Conservation (phyloP, 306 rosid genomes). For the Arachis hypogaea region DNA sequence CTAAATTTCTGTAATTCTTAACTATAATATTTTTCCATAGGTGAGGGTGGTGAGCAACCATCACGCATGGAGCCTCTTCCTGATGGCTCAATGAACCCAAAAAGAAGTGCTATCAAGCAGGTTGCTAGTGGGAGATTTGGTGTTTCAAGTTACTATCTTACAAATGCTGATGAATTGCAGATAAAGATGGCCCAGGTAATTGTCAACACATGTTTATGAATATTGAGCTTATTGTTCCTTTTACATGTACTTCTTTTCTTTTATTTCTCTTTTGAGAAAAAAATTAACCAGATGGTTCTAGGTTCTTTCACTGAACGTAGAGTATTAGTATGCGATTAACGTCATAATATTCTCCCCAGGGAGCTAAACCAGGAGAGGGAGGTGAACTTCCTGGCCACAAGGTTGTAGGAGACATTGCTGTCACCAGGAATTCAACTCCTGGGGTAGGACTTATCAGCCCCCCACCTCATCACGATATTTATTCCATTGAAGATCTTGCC, state of each 20-base stretch:
- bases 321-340: slow-evolving; percentile 34
- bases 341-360: slow-evolving; percentile 54
- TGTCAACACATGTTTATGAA: slow-evolving; percentile 7
- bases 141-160: slow-evolving; percentile 94
- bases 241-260: background rate
- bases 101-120: slow-evolving; percentile 95
- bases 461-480: slow-evolving; percentile 99
- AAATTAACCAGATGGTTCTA: background rate
- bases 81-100: slow-evolving; percentile 92
- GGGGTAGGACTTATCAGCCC: slow-evolving; percentile 99
- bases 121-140: slow-evolving; percentile 99
- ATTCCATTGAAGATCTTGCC: slow-evolving; percentile 97
- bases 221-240: slow-evolving; percentile 10
- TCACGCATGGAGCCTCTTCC: slow-evolving; percentile 97
- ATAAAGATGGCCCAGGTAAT: slow-evolving; percentile 99
- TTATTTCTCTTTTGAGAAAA: background rate
- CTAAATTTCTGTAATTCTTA: background rate
- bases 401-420: slow-evolving; percentile 93
- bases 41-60: slow-evolving; percentile 99
- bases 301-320: slow-evolving; percentile 23
- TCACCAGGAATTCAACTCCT: slow-evolving; percentile 93
- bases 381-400: slow-evolving; percentile 99
- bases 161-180: slow-evolving; percentile 95
- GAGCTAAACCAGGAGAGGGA: slow-evolving; percentile 99
- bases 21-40: slow-evolving; percentile 39